Conservation (phyloP, 495 filamentous ascomycete species). For the Lophiotrema nucula region DNA sequence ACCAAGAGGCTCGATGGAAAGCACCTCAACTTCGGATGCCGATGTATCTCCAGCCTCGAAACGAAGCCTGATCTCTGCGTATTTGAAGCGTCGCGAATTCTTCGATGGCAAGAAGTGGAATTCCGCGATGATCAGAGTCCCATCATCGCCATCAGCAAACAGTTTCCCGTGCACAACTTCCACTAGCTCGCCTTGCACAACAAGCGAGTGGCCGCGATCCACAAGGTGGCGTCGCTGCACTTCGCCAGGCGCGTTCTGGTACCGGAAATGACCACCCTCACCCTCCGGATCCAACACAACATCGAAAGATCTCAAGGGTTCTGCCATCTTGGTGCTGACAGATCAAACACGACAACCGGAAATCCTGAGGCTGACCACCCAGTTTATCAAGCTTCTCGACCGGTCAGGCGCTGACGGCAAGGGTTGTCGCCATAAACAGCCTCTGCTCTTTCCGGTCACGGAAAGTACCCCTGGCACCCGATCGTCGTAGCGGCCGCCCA, state of each 20-base stretch:
- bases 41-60: background rate
- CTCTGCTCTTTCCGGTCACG: too few species aligned
- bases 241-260: background rate
- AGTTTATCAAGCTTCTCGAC: too few species aligned
- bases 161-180: background rate
- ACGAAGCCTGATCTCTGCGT: background rate
- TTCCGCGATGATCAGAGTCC: background rate
- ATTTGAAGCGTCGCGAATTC: background rate
- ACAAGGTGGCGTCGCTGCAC: background rate
- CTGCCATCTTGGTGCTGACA: too few species aligned
- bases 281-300: background rate
- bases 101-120: background rate
- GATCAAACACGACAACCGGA: too few species aligned
- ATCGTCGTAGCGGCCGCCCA: too few species aligned
- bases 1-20: background rate
- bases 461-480: too few species aligned
- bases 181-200: background rate
- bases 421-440: too few species aligned
- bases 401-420: too few species aligned
- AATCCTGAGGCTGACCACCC: too few species aligned
- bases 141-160: background rate
- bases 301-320: background rate
- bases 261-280: background rate
- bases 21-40: background rate
- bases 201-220: background rate